These are phyloP conservation scores for Yarrowia keelungensis DNA, from an alignment of 805 yeast genomes.

Conservation along the genomic window DNA sequence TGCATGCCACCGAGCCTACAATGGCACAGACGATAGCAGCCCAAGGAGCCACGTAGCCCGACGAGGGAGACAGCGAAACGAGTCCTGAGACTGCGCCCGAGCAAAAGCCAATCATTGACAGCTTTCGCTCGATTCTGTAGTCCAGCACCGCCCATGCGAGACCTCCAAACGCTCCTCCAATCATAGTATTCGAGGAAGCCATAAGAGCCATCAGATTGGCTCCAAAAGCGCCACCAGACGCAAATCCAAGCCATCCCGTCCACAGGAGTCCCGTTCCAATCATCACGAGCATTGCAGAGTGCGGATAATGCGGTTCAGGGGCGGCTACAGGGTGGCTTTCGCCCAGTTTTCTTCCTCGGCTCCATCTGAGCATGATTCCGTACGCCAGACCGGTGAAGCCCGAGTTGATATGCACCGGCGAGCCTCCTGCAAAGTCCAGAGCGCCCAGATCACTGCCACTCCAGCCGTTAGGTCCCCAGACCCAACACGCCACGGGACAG, in stretches of 20 bases:
- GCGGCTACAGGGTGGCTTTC: slow-evolving; percentile 48
- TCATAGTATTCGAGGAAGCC: slow-evolving; percentile 58
- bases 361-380: slow-evolving; percentile 57
- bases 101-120: slow-evolving; percentile 94
- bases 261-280: slow-evolving; percentile 72
- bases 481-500: slow-evolving; percentile 77
- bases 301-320: slow-evolving; percentile 66
- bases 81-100: slow-evolving; percentile 93
- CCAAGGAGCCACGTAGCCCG: slow-evolving; percentile 91
- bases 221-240: slow-evolving; percentile 67
- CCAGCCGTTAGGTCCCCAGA: slow-evolving; percentile 77
- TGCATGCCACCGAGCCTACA: slow-evolving; percentile 76
- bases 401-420: slow-evolving; percentile 75
- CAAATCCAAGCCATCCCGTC: slow-evolving; percentile 82
- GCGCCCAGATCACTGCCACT: slow-evolving; percentile 61
- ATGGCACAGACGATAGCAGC: slow-evolving; percentile 77
- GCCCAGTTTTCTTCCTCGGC: slow-evolving; percentile 64
- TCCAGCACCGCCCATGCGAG: slow-evolving; percentile 57
- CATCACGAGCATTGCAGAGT: slow-evolving; percentile 69
- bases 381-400: slow-evolving; percentile 76
- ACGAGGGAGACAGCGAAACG: slow-evolving; percentile 96
- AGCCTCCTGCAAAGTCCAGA: slow-evolving; percentile 78
- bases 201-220: slow-evolving; percentile 52
- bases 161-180: slow-evolving; percentile 60
- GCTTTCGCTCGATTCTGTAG: slow-evolving; percentile 69